These are phyloP conservation scores for Naganishia onofrii DNA, from an alignment of 768 basidiomycete genomes.

Conservation along the genomic window DNA sequence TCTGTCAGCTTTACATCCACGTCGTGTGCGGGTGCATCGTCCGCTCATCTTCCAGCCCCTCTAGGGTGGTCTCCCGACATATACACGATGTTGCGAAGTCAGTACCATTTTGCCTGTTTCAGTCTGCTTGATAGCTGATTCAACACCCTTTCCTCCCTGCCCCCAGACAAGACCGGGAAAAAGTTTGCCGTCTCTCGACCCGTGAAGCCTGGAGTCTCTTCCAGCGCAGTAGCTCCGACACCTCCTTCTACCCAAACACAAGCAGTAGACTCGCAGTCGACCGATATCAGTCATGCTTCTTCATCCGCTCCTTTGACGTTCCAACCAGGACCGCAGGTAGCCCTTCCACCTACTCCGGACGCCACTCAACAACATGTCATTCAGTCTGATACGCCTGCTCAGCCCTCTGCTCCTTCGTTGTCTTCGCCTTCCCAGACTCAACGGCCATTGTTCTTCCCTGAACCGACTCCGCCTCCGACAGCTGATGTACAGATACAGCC, in stretches of 20 bases:
- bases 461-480: neutral
- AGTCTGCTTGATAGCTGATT: neutral
- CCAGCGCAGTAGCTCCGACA: neutral
- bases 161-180: constrained; percentile 21
- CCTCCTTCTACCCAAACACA: neutral
- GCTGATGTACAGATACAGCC: too few species aligned
- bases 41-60: neutral
- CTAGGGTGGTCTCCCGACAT: neutral
- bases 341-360: constrained; percentile 6
- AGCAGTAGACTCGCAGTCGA: neutral
- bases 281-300: neutral
- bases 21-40: neutral
- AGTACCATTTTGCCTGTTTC: neutral
- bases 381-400: neutral
- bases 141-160: neutral
- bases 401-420: neutral
- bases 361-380: neutral
- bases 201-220: neutral
- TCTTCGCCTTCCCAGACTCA: neutral
- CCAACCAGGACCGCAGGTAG: neutral
- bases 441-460: constrained; percentile 6
- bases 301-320: neutral
- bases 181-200: constrained; percentile 18
- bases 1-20: neutral
- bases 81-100: constrained; percentile 19